Evolutionary conservation across 2,329 filamentous ascomycete species (phyloP).

Genomic region (Penicillium sp.): DNA sequence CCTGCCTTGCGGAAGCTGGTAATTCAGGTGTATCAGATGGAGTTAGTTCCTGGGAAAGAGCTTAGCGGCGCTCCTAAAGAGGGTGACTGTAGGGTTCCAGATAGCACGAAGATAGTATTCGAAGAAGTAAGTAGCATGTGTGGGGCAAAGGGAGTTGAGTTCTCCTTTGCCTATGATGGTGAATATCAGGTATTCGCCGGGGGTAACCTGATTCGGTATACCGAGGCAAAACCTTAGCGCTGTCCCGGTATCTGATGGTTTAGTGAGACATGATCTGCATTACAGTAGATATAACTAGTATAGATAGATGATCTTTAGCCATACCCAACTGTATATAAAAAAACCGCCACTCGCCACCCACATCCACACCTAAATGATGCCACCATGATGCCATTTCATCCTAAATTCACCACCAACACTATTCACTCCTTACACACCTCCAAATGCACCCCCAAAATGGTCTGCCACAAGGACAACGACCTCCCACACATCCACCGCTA

Average conservation of each 20-base stretch:
- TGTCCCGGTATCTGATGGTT: too few relatives aligned
- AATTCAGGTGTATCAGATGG: background rate
- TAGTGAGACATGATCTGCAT: too few relatives aligned
- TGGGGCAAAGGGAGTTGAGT: background rate
- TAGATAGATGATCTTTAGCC: too few relatives aligned
- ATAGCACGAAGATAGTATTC: background rate
- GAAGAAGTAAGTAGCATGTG: background rate
- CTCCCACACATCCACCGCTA: constrained; percentile 40
- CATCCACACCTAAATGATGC: too few relatives aligned
- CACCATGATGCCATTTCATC: too few relatives aligned
- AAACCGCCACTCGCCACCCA: too few relatives aligned
- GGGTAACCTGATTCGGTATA: too few relatives aligned
- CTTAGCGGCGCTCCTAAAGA: too few relatives aligned
- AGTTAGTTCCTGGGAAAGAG: background rate
- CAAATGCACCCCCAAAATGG: constrained; percentile 13
- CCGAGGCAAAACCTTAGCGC: too few relatives aligned
- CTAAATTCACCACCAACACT: too few relatives aligned
- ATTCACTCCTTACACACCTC: background rate
- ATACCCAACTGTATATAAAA: too few relatives aligned
- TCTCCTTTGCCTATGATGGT: background rate
- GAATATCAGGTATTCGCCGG: background rate
- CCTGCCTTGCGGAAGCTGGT: background rate
- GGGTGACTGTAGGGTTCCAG: background rate
- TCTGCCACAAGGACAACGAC: constrained; percentile 26
- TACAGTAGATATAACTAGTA: too few relatives aligned